Conservation (phyloP, 371 early-diverging fungal species). For the Batrachochytrium dendrobatidis region DNA sequence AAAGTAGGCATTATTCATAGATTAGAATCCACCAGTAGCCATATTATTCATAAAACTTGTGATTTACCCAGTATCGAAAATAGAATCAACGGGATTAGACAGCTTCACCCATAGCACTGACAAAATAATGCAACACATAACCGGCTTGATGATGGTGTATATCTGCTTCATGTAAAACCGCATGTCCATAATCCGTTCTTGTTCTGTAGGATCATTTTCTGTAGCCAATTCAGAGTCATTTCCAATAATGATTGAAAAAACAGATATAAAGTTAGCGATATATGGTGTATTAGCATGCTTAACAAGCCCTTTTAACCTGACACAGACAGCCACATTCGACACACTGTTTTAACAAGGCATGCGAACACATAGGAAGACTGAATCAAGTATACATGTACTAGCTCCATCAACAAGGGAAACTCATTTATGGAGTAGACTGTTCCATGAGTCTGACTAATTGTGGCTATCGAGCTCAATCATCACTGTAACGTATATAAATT, state of each 20-base stretch:
- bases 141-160: slow-evolving; percentile 73
- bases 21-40: not conserved
- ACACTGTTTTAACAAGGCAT: slow-evolving; percentile 5
- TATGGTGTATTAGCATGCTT: not conserved
- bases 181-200: slow-evolving; percentile 46
- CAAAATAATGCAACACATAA: slow-evolving; percentile 62
- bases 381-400: no score
- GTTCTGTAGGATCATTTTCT: slow-evolving; percentile 20
- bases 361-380: no score
- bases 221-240: no score
- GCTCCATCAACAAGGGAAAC: no score
- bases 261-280: not conserved
- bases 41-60: not conserved
- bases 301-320: not conserved
- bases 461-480: no score
- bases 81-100: slow-evolving; percentile 12
- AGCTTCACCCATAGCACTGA: slow-evolving; percentile 82
- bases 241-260: not conserved
- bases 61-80: slow-evolving; percentile 27
- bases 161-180: slow-evolving; percentile 72
- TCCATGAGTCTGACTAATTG: no score
- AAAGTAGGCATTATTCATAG: not conserved
- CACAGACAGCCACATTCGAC: not conserved
- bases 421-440: no score
- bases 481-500: no score